A percentile compares a stretch with the other conserved stretches of the same genome.
phyloP scores from a whole-genome alignment of 2,329 filamentous ascomycete species.

The Fusarium pseudograminearum region DNA sequence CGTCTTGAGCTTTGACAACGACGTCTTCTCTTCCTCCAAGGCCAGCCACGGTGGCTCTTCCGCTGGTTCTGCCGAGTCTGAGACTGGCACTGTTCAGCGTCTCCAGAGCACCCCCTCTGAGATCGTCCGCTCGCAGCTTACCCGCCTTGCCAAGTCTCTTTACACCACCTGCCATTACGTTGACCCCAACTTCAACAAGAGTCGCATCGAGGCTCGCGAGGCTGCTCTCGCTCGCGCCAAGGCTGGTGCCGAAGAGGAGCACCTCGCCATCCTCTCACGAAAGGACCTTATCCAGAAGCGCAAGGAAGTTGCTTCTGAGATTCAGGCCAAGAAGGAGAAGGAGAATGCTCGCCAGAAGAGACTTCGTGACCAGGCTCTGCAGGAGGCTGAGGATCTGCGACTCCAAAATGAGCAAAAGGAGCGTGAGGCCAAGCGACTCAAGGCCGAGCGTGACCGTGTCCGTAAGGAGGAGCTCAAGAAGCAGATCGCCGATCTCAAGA shows the following conservation, averaged over 20 bases:
- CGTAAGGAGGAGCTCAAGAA: constrained; percentile 94
- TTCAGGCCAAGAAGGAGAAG: constrained; percentile 88
- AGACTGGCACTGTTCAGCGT: constrained; percentile 87
- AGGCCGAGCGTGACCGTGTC: constrained; percentile 89
- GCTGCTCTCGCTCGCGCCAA: constrained; percentile 84
- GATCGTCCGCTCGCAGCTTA: constrained; percentile 95
- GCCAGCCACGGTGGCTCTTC: constrained; percentile 86
- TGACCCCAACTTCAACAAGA: constrained; percentile 87
- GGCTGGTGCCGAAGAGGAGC: constrained; percentile 91
- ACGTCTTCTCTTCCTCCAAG: constrained; percentile 98
- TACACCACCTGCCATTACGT: constrained; percentile 97
- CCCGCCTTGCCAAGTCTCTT: constrained; percentile 88
- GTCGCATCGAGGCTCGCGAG: constrained; percentile 81
- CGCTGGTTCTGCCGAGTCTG: constrained; percentile 87
- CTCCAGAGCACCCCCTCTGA: constrained; percentile 98
- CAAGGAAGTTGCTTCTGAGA: constrained; percentile 93
- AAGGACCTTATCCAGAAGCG: constrained; percentile 95
- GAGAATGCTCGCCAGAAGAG: constrained; percentile 92
- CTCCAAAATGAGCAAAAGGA: constrained; percentile 93
- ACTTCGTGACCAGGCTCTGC: constrained; percentile 85
- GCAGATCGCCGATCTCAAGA: constrained; percentile 91
- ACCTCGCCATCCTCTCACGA: constrained; percentile 83
- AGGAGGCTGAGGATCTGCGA: constrained; percentile 89
- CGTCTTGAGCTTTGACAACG: constrained; percentile 95
- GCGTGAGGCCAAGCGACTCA: constrained; percentile 85